Conservation (phyloP, 345 rosid genomes). For the Rhodomyrtus tomentosa region DNA sequence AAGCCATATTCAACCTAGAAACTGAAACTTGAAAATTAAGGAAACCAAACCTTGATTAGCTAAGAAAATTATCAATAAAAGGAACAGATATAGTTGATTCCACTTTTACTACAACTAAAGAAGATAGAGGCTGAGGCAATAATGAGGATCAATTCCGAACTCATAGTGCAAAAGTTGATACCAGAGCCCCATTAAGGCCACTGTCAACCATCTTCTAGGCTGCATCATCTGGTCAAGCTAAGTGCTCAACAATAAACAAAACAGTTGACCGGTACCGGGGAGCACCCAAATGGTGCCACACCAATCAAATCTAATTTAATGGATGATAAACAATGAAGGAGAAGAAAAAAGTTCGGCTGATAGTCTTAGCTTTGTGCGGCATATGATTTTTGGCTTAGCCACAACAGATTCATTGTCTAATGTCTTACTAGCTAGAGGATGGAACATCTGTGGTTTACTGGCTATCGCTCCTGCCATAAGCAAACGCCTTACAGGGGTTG, state of each 20-base stretch:
- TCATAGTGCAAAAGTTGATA: background rate
- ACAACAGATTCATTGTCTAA: background rate
- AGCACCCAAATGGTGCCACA: background rate
- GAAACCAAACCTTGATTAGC: background rate
- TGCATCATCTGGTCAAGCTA: background rate
- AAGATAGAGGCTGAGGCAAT: background rate
- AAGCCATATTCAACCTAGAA: background rate
- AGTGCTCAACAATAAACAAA: background rate
- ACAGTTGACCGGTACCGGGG: background rate
- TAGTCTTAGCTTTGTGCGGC: background rate
- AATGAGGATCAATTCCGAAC: too few species aligned
- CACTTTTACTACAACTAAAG: background rate
- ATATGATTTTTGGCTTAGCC: background rate
- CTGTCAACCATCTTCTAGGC: background rate
- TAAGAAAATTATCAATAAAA: background rate
- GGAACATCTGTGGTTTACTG: background rate
- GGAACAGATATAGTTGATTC: background rate
- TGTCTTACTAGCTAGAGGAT: background rate
- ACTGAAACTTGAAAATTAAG: background rate
- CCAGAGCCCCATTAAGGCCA: background rate
- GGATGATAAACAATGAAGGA: background rate
- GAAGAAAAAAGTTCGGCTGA: background rate
- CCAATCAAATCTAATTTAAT: background rate
- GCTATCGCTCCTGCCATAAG: background rate
- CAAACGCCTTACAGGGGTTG: background rate